A percentile compares a stretch with the other conserved stretches of the same genome.
Conservation (phyloP, 345 rosid species). For the Aethionema arabicum region DNA sequence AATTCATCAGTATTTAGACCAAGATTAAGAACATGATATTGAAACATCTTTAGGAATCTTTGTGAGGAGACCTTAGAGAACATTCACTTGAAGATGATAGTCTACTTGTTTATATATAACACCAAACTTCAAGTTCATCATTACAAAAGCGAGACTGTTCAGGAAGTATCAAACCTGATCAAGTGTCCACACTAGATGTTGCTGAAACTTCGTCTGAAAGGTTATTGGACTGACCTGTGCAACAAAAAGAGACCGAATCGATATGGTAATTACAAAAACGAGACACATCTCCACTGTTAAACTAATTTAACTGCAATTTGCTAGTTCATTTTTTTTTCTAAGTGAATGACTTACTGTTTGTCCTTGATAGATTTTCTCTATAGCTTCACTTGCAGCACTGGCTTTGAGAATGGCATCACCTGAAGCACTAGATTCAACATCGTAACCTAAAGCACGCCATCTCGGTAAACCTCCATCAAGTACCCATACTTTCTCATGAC, state of each 20-base stretch:
- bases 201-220: conserved; percentile 79
- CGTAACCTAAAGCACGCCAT: conserved; percentile 97
- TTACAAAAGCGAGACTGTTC: background rate
- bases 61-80: no score
- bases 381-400: conserved; percentile 96
- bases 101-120: conserved; percentile 6
- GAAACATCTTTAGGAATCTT: conserved; percentile 7
- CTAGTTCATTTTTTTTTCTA: no score
- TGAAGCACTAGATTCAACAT: conserved; percentile 99
- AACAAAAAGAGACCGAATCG: conserved; percentile 4
- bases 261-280: background rate
- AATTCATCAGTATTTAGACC: background rate
- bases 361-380: conserved; percentile 90
- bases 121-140: background rate
- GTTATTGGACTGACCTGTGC: conserved; percentile 79
- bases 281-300: conserved; percentile 2
- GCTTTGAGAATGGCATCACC: conserved; percentile 92
- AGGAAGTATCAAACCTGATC: conserved; percentile 65
- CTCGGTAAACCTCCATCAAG: conserved; percentile 95
- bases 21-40: conserved; percentile 2
- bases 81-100: no score
- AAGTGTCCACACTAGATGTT: conserved; percentile 83
- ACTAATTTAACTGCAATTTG: no score
- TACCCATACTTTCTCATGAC: conserved; percentile 91
- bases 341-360: conserved; percentile 54